Base-by-base conservation (phyloP, 345 rosid species). In the Ceriops tagal region DNA sequence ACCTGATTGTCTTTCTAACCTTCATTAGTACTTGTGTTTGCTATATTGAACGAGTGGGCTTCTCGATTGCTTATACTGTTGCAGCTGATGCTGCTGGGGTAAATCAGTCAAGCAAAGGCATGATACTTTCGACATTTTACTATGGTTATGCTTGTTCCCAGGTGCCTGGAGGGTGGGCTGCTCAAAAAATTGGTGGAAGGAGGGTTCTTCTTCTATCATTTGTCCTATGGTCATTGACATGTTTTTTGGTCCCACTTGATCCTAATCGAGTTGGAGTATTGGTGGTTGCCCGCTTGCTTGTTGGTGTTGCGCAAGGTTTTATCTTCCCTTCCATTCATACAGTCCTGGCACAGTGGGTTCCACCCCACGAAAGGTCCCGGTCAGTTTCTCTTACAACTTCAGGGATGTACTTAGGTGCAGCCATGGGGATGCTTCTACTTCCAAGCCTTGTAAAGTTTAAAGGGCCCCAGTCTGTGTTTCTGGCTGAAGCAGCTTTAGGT, bases 161-260 rank as follows among this genome's bases (percentile, higher is more conserved):
- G 78, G 96, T 95, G 46, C 96, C 99, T 51, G 93, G 96, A 67
- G 99, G 99, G 68, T 95, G 96, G 97, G 99, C 92, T 5, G 99
- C 98, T 70, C 98, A 95, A 81, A 92, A 77, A 73, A 77, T 92
- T 1, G 98, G 96, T 21, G 98, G 98, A 71, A 85, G 96, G 69
- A 89, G 81, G 71, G 90, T 95, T 73, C 96, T 95, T 26, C 93
- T 92, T 68, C 73, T 90, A 52, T 95, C 99, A 0, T 95, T 95
- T 79, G 83, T 95, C 20, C 64, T 92, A 49, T 95, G 98, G 96
- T 92, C 98, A 24, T 87, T 90, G 15, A 90, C 99, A 32, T 89
- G 96, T 76, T 89, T 91, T 75, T 76, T 92, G 70, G 74, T 93
- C 64, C 96, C 93, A 0, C 84, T 91, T 64, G 96, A 93, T 81